Conservation (phyloP, 805 yeast species). For the Ogataea zsoltii region DNA sequence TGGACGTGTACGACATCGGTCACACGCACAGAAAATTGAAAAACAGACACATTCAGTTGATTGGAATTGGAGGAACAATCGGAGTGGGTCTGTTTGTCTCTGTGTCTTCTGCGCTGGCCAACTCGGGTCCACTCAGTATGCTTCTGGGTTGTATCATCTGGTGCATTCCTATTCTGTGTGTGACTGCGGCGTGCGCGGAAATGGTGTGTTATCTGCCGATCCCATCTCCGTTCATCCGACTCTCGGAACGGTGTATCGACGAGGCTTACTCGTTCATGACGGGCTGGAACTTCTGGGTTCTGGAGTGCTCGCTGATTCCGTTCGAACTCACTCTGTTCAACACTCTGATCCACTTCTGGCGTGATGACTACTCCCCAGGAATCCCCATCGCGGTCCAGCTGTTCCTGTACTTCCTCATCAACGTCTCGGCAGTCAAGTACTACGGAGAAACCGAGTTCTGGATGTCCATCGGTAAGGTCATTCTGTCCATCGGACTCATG, state of each 20-base stretch:
- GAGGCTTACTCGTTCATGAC: constrained; percentile 46
- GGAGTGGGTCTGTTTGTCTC: constrained; percentile 49
- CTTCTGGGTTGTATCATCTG: constrained; percentile 42
- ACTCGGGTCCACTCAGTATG: constrained; percentile 44
- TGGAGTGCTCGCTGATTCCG: constrained; percentile 49
- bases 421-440: constrained; percentile 43
- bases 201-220: constrained; percentile 49
- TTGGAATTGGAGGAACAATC: constrained; percentile 53
- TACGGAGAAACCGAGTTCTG: constrained; percentile 54
- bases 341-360: constrained; percentile 48
- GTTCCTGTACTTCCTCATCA: constrained; percentile 42
- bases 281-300: constrained; percentile 52
- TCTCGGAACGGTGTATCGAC: constrained; percentile 49
- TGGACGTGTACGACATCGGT: constrained; percentile 16
- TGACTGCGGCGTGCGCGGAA: constrained; percentile 47
- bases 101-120: constrained; percentile 39
- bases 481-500: constrained; percentile 45
- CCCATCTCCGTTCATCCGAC: constrained; percentile 47
- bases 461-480: constrained; percentile 44
- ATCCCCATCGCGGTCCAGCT: constrained; percentile 46
- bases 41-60: constrained; percentile 47
- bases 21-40: constrained; percentile 34
- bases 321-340: constrained; percentile 50
- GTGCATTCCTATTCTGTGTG: constrained; percentile 43
- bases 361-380: constrained; percentile 46